Percentiles rank a stretch among this genome's conserved stretches.
These are phyloP conservation scores for Lachancea lanzarotensis DNA, from an alignment of 805 yeast genomes.

Conservation along the genomic window DNA sequence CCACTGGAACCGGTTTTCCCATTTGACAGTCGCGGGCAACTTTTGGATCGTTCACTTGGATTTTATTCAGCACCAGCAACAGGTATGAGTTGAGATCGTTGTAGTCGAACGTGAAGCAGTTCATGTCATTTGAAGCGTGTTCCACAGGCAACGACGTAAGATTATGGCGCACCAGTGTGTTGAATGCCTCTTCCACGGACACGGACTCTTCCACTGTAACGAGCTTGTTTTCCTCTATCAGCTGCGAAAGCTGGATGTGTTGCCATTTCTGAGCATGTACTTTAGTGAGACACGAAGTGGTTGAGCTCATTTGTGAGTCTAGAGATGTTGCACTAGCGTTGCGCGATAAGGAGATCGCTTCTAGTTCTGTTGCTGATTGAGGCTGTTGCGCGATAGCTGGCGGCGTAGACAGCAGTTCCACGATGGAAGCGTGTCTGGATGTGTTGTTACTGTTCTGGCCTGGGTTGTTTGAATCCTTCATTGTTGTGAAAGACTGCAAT, in stretches of 20 bases:
- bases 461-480: conserved; percentile 5
- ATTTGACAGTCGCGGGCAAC: conserved; percentile 55
- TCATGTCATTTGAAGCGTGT: conserved; percentile 46
- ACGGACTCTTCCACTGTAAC: conserved; percentile 58
- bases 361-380: conserved; percentile 1
- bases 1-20: conserved; percentile 89
- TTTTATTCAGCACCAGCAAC: conserved; percentile 73
- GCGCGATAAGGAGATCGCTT: conserved; percentile 10
- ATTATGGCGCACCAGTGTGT: conserved; percentile 60
- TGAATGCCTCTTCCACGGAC: conserved; percentile 85
- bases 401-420: conserved; percentile 68
- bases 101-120: conserved; percentile 85
- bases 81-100: conserved; percentile 84
- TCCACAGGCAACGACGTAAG: conserved; percentile 84
- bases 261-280: conserved; percentile 50
- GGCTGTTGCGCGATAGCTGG: conserved; percentile 48
- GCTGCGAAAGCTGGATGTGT: conserved; percentile 60
- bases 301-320: conserved; percentile 9
- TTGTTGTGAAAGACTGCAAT: background rate
- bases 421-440: conserved; percentile 58
- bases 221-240: conserved; percentile 73
- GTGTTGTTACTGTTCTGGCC: conserved; percentile 6
- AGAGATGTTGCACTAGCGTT: conserved; percentile 8
- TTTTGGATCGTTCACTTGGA: conserved; percentile 34
- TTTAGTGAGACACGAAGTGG: conserved; percentile 9